Conservation (phyloP, 768 basidiomycete species). For the Boletus rubroflammeus region DNA sequence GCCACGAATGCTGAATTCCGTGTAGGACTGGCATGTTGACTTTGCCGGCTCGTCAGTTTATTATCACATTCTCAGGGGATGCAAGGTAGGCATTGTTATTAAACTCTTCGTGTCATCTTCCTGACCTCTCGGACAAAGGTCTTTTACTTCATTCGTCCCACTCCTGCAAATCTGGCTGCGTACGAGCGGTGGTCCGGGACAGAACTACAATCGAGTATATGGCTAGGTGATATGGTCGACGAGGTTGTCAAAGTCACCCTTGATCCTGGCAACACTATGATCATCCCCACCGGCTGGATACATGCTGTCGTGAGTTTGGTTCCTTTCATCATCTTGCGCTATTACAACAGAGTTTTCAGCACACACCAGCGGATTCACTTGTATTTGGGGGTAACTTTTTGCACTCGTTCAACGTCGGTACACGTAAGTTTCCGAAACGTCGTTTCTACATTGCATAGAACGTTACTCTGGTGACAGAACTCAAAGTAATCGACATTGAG, state of each 20-base stretch:
- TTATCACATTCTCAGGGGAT: conserved; percentile 86
- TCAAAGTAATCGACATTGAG: conserved; percentile 88
- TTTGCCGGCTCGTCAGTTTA: conserved; percentile 98
- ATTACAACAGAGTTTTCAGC: conserved; percentile 40
- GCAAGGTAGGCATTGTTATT: conserved; percentile 53
- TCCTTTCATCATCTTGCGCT: background rate
- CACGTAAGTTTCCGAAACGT: conserved; percentile 52
- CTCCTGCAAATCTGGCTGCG: conserved; percentile 76
- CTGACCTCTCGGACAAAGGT: conserved; percentile 43
- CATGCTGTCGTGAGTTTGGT: conserved; percentile 80
- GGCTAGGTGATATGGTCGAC: conserved; percentile 92
- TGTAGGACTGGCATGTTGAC: conserved; percentile 96
- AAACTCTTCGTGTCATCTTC: background rate
- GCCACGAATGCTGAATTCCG: background rate
- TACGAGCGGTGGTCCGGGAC: conserved; percentile 95
- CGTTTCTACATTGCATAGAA: background rate
- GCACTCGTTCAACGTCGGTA: conserved; percentile 85
- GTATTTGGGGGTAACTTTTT: conserved; percentile 98
- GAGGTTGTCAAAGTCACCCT: conserved; percentile 85
- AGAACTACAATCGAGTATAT: conserved; percentile 80
- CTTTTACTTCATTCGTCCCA: conserved; percentile 95
- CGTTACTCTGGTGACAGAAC: conserved; percentile 48
- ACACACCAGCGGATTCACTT: conserved; percentile 87
- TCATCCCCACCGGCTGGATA: conserved; percentile 96
- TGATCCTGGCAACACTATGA: conserved; percentile 79